These are phyloP conservation scores for Wilcoxina mikolae DNA, from an alignment of 495 filamentous ascomycete genomes.

Conservation along the genomic window DNA sequence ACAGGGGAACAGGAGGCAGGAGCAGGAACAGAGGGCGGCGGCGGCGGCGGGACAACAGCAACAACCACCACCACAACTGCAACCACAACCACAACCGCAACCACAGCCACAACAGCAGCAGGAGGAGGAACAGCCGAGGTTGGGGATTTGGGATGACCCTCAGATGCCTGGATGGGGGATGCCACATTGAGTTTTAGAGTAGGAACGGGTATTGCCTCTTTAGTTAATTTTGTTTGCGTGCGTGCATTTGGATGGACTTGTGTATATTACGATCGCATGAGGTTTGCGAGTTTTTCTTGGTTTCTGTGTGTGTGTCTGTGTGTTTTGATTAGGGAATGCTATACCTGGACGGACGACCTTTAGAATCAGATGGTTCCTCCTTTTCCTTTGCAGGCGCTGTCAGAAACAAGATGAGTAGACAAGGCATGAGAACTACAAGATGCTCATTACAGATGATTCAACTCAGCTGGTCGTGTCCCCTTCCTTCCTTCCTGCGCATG, in stretches of 20 bases:
- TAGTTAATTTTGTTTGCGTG: neutral
- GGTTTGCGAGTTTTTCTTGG: no score
- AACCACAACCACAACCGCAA: slow-evolving; percentile 3
- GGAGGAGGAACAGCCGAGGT: slow-evolving; percentile 3
- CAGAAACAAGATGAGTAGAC: no score
- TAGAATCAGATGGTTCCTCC: no score
- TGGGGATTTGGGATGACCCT: slow-evolving; percentile 9
- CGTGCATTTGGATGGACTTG: neutral
- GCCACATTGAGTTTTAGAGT: slow-evolving; percentile 16
- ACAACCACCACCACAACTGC: neutral
- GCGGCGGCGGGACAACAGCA: neutral
- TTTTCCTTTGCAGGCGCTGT: no score
- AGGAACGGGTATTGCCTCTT: neutral
- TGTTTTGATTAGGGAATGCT: no score
- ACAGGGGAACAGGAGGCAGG: slow-evolving; percentile 28
- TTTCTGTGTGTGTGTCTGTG: no score
- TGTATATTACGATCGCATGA: neutral
- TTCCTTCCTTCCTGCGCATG: no score
- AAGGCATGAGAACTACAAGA: no score
- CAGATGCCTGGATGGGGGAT: slow-evolving; percentile 20
- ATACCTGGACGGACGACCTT: no score
- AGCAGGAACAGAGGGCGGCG: slow-evolving; percentile 2
- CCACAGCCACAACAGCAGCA: neutral
- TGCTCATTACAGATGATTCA: no score
- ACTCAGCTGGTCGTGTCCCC: no score